Conservation (phyloP, 1,139 yeast genomes). For the Saccharomycopsis hybrid region DNA sequence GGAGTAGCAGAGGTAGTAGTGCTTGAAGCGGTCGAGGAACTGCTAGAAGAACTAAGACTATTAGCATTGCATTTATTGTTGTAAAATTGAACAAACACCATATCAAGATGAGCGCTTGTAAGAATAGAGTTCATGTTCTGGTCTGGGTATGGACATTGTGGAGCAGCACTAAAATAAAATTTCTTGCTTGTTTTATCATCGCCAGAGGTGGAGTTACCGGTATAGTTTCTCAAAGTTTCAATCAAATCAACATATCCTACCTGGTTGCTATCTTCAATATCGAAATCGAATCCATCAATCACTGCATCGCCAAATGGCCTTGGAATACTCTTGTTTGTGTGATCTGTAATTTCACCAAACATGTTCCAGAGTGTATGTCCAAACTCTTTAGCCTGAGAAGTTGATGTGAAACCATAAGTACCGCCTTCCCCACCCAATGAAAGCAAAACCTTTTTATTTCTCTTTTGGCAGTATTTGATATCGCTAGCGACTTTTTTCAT, state of each 20-base stretch:
- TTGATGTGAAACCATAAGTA: conserved; percentile 56
- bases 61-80: conserved; percentile 62
- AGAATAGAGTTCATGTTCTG: conserved; percentile 55
- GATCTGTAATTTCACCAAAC: too few relatives aligned
- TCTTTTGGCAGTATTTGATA: conserved; percentile 58
- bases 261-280: conserved; percentile 36
- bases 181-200: too few relatives aligned
- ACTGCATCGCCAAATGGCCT: conserved; percentile 64
- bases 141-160: conserved; percentile 83
- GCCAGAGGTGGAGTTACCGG: conserved; percentile 20
- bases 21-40: too few relatives aligned
- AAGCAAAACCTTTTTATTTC: conserved; percentile 61
- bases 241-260: conserved; percentile 15
- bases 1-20: too few relatives aligned
- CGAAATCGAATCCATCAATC: conserved; percentile 60
- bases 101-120: conserved; percentile 52
- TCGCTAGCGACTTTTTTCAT: conserved; percentile 44
- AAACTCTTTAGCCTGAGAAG: conserved; percentile 49
- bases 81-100: conserved; percentile 77
- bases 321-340: conserved; percentile 48
- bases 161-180: conserved; percentile 76
- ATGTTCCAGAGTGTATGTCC: conserved; percentile 67
- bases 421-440: conserved; percentile 79
- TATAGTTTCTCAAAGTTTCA: conserved; percentile 11
- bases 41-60: too few relatives aligned